Evolutionary conservation across 306 rosid species (phyloP), one percentile per base, ranked within the genome.

Genomic region (Datisca glomerata): DNA sequence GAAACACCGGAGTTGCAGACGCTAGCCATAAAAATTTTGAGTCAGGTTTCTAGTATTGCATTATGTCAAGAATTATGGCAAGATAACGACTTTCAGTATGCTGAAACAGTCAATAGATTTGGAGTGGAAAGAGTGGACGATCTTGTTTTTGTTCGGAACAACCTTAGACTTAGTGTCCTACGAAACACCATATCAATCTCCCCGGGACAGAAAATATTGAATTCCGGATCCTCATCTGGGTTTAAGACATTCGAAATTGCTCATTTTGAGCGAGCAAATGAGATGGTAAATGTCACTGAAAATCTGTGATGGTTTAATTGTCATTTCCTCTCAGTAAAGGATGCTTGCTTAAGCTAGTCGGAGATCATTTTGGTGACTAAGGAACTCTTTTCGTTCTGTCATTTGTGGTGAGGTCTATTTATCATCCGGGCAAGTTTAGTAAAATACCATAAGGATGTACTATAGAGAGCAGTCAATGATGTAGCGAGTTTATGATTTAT

Each of bases 1-100:
- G 62, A 71, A 48, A 49, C 71, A 28, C 66, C 68, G 28, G 61
- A 58, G 42, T 60, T 67, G 41, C 77, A 65, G 41, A 68, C 86
- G 2, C 43, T 73, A 18, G 81, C 78, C 18, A 55, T 69, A 31
- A 78, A 63, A 69, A 69, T 78, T 29, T 25, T 73, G 47, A 78
- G 75, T 45, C 81, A 73, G 57, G 70, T 69, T 59, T 73, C 81
- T 19, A 66, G 70, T 55, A 63, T 62, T 55, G 60, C 53, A 24
- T 51, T 59, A 59, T 73, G 78, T 63, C 74, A 53, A 56, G 78
- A 60, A 59, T 56, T 56, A 31, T 63, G 67, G 57, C 70, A 49
- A 43, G 65, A 66, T 10, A 41, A 48, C 45, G 64, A 63, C 34
- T 50, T 47, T 48, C 52, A 49, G 9, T 34, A 43, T 45, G 43